Evolutionary conservation across 169 alveolate genomes (phyloP).

Genomic region (Eimeria necatrix): DNA sequence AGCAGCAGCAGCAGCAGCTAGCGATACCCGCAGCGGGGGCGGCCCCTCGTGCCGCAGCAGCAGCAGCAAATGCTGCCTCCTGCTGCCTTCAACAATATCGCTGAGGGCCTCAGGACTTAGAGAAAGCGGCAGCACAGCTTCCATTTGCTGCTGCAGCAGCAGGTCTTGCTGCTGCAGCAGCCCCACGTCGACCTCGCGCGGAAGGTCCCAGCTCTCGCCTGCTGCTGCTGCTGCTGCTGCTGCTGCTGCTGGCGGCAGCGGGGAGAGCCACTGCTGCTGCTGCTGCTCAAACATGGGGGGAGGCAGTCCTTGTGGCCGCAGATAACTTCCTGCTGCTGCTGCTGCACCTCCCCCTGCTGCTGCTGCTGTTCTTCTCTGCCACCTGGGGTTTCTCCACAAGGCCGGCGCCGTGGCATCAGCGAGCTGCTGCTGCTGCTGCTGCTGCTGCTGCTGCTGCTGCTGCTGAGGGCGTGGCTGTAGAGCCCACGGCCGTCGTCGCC

Average conservation of each 20-base stretch:
- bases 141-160: conserved; percentile 48
- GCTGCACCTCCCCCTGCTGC: conserved; percentile 42
- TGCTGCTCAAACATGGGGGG: not conserved
- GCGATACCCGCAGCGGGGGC: not conserved
- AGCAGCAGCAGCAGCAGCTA: conserved; percentile 30
- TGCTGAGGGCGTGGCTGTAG: not conserved
- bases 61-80: conserved; percentile 39
- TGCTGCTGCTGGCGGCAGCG: not conserved
- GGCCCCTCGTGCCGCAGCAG: not conserved
- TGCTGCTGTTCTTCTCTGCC: not conserved
- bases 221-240: not conserved
- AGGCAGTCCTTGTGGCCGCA: not conserved
- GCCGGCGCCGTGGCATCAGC: not conserved
- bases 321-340: not conserved
- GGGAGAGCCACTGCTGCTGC: not conserved
- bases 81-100: conserved; percentile 30
- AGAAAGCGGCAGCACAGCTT: conserved; percentile 14
- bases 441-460: conserved; percentile 38
- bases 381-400: not conserved
- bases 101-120: not conserved
- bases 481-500: conserved; percentile 21
- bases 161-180: conserved; percentile 28
- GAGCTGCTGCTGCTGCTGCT: conserved; percentile 8
- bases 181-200: not conserved
- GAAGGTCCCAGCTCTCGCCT: not conserved